Conservation (phyloP, 345 rosid species). For the Populus davidiana region DNA sequence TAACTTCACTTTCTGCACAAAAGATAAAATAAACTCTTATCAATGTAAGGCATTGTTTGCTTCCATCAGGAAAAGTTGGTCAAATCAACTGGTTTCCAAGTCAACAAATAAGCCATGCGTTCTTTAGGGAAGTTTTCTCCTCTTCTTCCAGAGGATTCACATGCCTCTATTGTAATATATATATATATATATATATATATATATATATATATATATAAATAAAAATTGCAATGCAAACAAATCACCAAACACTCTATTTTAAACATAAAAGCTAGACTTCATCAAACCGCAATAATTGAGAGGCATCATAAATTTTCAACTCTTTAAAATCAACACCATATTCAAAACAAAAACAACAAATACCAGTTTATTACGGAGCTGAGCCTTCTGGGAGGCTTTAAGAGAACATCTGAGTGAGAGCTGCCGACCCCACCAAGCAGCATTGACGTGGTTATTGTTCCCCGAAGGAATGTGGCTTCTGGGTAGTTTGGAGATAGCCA, state of each 20-base stretch:
- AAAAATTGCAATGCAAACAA: too few species aligned
- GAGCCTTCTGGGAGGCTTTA: conserved; percentile 24
- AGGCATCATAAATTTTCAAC: neutral
- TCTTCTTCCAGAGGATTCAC: too few species aligned
- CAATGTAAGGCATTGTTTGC: too few species aligned
- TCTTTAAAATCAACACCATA: neutral
- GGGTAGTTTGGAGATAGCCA: conserved; percentile 36
- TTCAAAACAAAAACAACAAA: neutral
- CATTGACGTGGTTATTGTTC: conserved; percentile 17
- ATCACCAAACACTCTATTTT: too few species aligned
- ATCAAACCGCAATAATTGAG: neutral
- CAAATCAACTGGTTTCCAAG: too few species aligned
- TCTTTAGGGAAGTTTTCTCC: too few species aligned
- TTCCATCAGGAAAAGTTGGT: too few species aligned
- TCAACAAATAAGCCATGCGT: too few species aligned
- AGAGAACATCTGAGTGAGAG: conserved; percentile 37
- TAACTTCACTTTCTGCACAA: conserved; percentile 47
- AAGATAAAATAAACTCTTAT: neutral
- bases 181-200: too few species aligned
- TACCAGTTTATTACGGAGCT: conserved; percentile 39
- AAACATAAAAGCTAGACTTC: neutral
- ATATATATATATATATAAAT: too few species aligned
- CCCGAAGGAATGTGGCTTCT: conserved; percentile 17
- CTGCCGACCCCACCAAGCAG: conserved; percentile 24
- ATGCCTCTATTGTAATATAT: too few species aligned